These are phyloP conservation scores for Thalassiosira profunda DNA, from an alignment of 108 stramenopile species.

Conservation along the genomic window DNA sequence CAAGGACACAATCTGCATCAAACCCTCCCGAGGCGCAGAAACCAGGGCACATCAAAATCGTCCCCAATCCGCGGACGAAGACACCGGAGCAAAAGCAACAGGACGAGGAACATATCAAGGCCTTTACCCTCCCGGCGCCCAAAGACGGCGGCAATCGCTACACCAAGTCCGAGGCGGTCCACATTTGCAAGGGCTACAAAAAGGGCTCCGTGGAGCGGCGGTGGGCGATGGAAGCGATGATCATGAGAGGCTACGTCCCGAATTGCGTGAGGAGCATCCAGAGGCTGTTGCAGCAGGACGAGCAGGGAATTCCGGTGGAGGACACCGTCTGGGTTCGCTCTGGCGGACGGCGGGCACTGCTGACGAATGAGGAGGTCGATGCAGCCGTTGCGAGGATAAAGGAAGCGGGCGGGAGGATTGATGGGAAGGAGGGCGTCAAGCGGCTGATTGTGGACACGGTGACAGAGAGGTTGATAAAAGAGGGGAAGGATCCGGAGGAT, in stretches of 20 bases:
- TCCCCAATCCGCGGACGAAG: too few relatives aligned
- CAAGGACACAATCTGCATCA: too few relatives aligned
- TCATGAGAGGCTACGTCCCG: background rate
- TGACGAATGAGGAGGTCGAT: slow-evolving; percentile 4
- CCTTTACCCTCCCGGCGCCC: background rate
- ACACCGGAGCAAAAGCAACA: background rate
- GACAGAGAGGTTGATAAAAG: background rate
- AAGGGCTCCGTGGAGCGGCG: background rate
- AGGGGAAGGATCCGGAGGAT: background rate
- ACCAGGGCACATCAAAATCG: too few relatives aligned
- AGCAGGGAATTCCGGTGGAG: background rate
- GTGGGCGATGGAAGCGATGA: background rate
- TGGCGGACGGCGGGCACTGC: background rate
- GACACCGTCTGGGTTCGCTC: background rate
- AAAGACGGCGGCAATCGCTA: background rate
- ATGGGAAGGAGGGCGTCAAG: background rate
- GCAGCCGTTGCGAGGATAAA: slow-evolving; percentile 1
- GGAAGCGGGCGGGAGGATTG: background rate
- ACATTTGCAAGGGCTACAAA: slow-evolving; percentile 1
- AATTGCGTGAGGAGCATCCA: background rate
- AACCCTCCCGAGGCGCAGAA: too few relatives aligned
- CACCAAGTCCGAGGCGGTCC: slow-evolving; percentile 1
- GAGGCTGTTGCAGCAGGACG: background rate
- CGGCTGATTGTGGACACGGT: background rate
- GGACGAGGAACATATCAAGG: background rate